Conservation (phyloP, 192 early-diverging fungal species). For the Coemansia sp. region DNA sequence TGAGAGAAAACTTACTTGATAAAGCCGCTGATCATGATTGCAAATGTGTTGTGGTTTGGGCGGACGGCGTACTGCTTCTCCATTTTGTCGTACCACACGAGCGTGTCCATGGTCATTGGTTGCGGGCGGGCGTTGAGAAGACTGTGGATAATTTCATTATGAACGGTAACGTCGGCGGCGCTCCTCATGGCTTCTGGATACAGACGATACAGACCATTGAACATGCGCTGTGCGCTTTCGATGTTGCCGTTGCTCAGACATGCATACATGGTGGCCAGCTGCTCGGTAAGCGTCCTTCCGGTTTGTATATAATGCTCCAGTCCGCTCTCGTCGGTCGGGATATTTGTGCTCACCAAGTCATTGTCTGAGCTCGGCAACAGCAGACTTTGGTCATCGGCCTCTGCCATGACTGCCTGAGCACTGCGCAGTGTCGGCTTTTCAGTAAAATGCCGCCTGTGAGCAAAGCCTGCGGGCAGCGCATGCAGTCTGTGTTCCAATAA, state of each 20-base stretch:
- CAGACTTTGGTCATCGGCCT: slow-evolving; percentile 8
- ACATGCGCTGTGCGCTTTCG: slow-evolving; percentile 71
- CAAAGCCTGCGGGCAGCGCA: background rate
- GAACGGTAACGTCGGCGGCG: slow-evolving; percentile 65
- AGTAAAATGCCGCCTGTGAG: slow-evolving; percentile 12
- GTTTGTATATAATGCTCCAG: slow-evolving; percentile 40
- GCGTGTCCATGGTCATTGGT: slow-evolving; percentile 58
- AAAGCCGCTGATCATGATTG: slow-evolving; percentile 71
- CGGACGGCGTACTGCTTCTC: slow-evolving; percentile 55
- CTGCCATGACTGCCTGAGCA: slow-evolving; percentile 19
- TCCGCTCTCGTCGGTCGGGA: slow-evolving; percentile 22
- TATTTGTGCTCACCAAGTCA: slow-evolving; percentile 12
- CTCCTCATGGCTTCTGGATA: slow-evolving; percentile 71
- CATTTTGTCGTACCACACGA: slow-evolving; percentile 73
- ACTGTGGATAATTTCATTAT: slow-evolving; percentile 84
- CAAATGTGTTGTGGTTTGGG: slow-evolving; percentile 73
- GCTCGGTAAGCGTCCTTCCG: slow-evolving; percentile 60
- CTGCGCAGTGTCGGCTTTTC: slow-evolving; percentile 18
- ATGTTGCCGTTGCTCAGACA: slow-evolving; percentile 73
- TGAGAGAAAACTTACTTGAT: slow-evolving; percentile 44
- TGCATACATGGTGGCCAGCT: slow-evolving; percentile 77
- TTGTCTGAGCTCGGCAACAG: slow-evolving; percentile 23
- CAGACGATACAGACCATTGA: slow-evolving; percentile 62
- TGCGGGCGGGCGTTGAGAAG: slow-evolving; percentile 58
- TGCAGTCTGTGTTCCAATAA: background rate